Evolutionary conservation across 805 yeast species (phyloP).

Genomic region (Ogataea henricii): DNA sequence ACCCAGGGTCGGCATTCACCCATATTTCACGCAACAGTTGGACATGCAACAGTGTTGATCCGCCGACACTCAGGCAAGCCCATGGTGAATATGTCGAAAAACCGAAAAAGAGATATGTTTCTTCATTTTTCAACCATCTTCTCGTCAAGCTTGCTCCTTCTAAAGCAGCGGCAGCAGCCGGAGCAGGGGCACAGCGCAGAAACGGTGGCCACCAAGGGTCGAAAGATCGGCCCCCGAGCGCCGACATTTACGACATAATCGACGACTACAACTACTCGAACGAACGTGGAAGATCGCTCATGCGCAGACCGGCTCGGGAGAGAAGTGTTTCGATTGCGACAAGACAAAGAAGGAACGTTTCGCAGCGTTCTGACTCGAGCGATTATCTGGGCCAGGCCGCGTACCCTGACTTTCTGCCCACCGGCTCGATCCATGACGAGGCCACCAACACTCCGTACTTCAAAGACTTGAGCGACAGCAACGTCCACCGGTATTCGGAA

Average conservation of each 20-base stretch:
- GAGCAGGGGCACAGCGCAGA: background rate
- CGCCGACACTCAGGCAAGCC: background rate
- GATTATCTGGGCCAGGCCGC: conserved; percentile 5
- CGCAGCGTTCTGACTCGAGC: conserved; percentile 9
- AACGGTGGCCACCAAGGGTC: background rate
- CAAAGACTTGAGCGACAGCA: conserved; percentile 14
- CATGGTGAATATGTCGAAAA: conserved; percentile 2
- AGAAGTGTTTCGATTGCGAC: conserved; percentile 13
- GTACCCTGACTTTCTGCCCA: conserved; percentile 12
- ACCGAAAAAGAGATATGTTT: conserved; percentile 6
- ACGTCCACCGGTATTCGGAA: conserved; percentile 5
- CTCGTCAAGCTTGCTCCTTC: conserved; percentile 12
- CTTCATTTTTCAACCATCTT: conserved; percentile 11
- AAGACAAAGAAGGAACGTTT: conserved; percentile 9
- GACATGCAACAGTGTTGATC: background rate
- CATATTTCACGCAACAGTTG: conserved; percentile 2
- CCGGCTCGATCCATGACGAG: conserved; percentile 19
- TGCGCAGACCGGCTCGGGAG: conserved; percentile 12
- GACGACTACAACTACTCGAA: conserved; percentile 22
- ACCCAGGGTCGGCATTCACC: conserved; percentile 5
- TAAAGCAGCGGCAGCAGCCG: conserved; percentile 1
- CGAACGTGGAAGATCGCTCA: conserved; percentile 17
- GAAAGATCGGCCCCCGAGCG: conserved; percentile 10
- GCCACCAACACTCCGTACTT: conserved; percentile 21
- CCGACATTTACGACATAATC: conserved; percentile 23